Evolutionary conservation across 495 filamentous ascomycete genomes (phyloP).

Genomic region (Penicillium antarcticum): DNA sequence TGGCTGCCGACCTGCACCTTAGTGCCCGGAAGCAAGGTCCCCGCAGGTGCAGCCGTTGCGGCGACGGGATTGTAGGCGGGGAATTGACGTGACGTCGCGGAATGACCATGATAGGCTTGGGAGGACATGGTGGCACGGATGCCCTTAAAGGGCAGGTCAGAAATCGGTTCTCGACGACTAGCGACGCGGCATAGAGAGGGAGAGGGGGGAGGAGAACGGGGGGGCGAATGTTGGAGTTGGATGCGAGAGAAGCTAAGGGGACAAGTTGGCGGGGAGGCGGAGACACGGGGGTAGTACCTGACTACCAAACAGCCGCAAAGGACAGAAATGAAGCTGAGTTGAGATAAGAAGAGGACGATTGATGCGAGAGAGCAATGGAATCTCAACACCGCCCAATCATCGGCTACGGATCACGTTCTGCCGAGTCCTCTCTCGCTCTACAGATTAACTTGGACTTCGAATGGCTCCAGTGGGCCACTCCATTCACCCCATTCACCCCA

Average conservation of each 20-base stretch:
- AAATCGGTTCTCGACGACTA: conserved; percentile 11
- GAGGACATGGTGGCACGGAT: conserved; percentile 33
- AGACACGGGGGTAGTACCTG: conserved; percentile 19
- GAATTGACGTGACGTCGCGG: conserved; percentile 29
- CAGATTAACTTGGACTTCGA: no score
- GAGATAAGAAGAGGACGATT: conserved; percentile 6
- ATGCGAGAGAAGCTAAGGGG: conserved; percentile 24
- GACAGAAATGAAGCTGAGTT: conserved; percentile 3
- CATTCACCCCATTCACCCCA: no score
- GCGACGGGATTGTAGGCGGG: conserved; percentile 39
- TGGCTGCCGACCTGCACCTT: conserved; percentile 94
- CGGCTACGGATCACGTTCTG: conserved; percentile 27
- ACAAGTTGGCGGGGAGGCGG: conserved; percentile 24
- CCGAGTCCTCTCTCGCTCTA: not conserved
- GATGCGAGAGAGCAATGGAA: conserved; percentile 9
- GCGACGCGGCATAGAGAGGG: conserved; percentile 26
- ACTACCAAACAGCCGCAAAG: conserved; percentile 19
- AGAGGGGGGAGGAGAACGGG: conserved; percentile 6
- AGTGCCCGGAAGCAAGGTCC: conserved; percentile 89
- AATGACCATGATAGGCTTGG: conserved; percentile 31
- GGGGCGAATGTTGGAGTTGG: conserved; percentile 7
- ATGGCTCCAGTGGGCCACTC: no score
- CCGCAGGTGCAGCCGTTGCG: conserved; percentile 61
- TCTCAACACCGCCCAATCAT: conserved; percentile 26
- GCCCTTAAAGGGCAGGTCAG: conserved; percentile 27